A percentile compares a stretch with the other conserved stretches of the same genome.
Conservation (phyloP, 805 yeast species). For the Schwanniomyces yamadae region DNA sequence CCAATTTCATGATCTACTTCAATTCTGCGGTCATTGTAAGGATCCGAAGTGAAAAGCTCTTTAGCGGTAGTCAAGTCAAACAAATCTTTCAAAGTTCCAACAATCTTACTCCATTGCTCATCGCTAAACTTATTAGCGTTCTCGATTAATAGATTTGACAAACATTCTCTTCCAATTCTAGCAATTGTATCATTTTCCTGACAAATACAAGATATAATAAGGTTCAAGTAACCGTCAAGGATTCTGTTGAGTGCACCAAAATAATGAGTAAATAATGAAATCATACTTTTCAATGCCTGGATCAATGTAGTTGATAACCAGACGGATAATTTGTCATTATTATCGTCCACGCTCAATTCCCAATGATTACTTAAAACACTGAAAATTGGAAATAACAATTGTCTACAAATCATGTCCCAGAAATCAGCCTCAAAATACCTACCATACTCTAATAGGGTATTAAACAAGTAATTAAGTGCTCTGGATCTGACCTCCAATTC, state of each 20-base stretch:
- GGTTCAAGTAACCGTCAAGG: constrained; percentile 74
- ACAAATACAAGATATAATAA: constrained; percentile 84
- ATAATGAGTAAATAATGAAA: constrained; percentile 77
- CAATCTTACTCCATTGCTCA: constrained; percentile 74
- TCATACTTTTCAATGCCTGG: constrained; percentile 88
- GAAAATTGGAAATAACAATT: constrained; percentile 87
- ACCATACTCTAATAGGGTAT: constrained; percentile 76
- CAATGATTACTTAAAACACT: constrained; percentile 73
- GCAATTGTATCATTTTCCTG: constrained; percentile 98
- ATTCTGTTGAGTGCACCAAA: constrained; percentile 72
- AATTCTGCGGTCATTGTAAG: constrained; percentile 26
- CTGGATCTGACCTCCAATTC: constrained; percentile 92
- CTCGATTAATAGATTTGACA: constrained; percentile 74
- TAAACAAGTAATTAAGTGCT: constrained; percentile 81
- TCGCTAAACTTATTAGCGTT: constrained; percentile 64
- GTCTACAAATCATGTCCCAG: constrained; percentile 80
- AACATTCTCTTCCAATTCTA: constrained; percentile 87
- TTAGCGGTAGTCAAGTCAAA: constrained; percentile 83
- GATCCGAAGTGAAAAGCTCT: constrained; percentile 71
- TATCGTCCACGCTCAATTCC: constrained; percentile 63
- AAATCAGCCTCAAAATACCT: constrained; percentile 66
- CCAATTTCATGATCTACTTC: constrained; percentile 33
- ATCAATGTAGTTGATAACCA: constrained; percentile 97
- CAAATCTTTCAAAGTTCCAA: constrained; percentile 60
- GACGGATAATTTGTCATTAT: constrained; percentile 83